phyloP scores from a whole-genome alignment of 1,284 basidiomycete genomes.

The Pseudozyma tsukubaensis region DNA sequence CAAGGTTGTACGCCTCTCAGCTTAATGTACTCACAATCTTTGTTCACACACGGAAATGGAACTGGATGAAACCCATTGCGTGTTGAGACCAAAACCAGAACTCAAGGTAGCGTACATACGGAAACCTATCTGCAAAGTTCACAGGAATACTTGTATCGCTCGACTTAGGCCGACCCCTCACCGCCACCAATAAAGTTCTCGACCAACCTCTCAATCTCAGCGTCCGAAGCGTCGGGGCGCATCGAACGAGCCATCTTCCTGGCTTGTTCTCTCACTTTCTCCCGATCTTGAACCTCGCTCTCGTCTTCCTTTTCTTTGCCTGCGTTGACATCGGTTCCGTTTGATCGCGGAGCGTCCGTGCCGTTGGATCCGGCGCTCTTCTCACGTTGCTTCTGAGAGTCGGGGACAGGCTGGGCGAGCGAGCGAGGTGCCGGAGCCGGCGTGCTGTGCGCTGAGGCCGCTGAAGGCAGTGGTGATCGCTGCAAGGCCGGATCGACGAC shows the following conservation, averaged over 20 bases:
- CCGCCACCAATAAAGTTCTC: conserved; percentile 37
- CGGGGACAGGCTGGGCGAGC: not conserved
- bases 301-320: conserved; percentile 27
- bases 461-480: conserved; percentile 6
- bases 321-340: not conserved
- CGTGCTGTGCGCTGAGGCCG: not conserved
- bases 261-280: conserved; percentile 34
- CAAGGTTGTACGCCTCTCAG: too few relatives aligned
- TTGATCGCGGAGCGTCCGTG: not conserved
- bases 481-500: conserved; percentile 14
- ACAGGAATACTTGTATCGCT: too few relatives aligned
- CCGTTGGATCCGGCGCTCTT: not conserved
- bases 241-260: conserved; percentile 47
- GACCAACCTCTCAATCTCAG: conserved; percentile 52
- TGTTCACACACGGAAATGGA: too few relatives aligned
- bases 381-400: not conserved
- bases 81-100: too few relatives aligned
- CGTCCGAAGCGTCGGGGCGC: conserved; percentile 51
- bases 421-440: not conserved
- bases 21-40: too few relatives aligned
- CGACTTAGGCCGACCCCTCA: not conserved
- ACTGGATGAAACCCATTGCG: too few relatives aligned
- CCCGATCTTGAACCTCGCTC: conserved; percentile 15
- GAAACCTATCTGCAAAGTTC: too few relatives aligned
- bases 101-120: too few relatives aligned